Conservation (phyloP, 1,284 basidiomycete species). For the Agaricales sp. region DNA sequence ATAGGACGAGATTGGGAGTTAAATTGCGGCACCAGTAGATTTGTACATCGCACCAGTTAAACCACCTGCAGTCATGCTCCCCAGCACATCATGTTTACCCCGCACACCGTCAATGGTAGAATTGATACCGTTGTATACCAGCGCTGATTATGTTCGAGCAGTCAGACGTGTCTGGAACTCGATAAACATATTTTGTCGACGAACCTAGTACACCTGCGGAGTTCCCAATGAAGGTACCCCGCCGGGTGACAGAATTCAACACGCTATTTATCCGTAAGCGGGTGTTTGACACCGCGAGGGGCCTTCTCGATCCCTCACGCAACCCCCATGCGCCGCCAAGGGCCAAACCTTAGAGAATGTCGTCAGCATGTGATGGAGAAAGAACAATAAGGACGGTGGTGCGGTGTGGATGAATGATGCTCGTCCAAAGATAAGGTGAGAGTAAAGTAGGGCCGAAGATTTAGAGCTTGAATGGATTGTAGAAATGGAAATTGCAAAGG, state of each 20-base stretch:
- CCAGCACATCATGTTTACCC: conserved; percentile 86
- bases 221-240: conserved; percentile 97
- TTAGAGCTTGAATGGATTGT: conserved; percentile 37
- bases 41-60: conserved; percentile 90
- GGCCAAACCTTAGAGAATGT: conserved; percentile 68
- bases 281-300: conserved; percentile 74
- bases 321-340: conserved; percentile 94
- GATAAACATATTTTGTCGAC: conserved; percentile 29
- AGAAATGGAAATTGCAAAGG: conserved; percentile 53
- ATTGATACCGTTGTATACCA: conserved; percentile 96
- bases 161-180: conserved; percentile 16
- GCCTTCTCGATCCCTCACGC: conserved; percentile 86
- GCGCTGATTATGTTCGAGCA: conserved; percentile 39
- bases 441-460: conserved; percentile 34
- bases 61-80: conserved; percentile 88
- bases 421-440: conserved; percentile 58
- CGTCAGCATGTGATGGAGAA: conserved; percentile 63
- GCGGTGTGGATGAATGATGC: conserved; percentile 30
- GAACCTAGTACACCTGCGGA: conserved; percentile 94
- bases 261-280: conserved; percentile 94
- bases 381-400: conserved; percentile 59
- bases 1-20: conserved; percentile 16
- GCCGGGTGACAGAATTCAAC: conserved; percentile 91
- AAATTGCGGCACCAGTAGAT: conserved; percentile 81
- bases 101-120: conserved; percentile 85